Conservation (phyloP, 257 asterid species). For the Penstemon newberryi region DNA sequence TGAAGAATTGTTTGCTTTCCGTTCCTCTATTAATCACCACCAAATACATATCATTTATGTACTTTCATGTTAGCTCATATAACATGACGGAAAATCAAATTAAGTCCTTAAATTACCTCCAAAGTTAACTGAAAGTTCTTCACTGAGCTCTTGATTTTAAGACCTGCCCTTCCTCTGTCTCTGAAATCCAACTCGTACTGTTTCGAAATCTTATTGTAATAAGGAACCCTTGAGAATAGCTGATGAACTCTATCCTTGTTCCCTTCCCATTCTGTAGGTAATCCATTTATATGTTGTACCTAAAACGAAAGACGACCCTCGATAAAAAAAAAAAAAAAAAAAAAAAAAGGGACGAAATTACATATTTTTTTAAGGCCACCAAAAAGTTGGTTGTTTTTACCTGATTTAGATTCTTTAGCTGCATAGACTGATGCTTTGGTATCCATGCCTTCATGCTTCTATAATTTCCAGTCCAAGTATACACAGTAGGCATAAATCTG, state of each 20-base stretch:
- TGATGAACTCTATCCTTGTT: constrained; percentile 71
- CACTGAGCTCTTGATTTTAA: constrained; percentile 75
- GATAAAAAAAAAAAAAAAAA: neutral
- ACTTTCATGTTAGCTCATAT: neutral
- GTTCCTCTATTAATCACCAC: constrained; percentile 42
- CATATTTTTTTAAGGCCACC: too few species aligned
- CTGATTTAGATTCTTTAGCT: constrained; percentile 75
- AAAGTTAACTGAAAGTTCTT: constrained; percentile 81
- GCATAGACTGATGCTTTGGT: constrained; percentile 92
- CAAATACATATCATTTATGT: neutral
- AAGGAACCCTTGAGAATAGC: constrained; percentile 73
- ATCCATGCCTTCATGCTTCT: constrained; percentile 89
- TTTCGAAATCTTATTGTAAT: constrained; percentile 70
- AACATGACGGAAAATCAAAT: neutral
- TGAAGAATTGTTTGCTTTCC: constrained; percentile 93
- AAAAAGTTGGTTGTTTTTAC: constrained; percentile 29
- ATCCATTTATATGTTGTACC: constrained; percentile 77
- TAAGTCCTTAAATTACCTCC: constrained; percentile 54
- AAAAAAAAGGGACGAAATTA: too few species aligned
- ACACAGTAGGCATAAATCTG: constrained; percentile 69
- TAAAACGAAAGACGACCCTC: constrained; percentile 9
- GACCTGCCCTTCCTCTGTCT: constrained; percentile 79
- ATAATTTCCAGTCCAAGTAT: constrained; percentile 82
- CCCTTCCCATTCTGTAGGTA: constrained; percentile 73
- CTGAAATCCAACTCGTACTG: constrained; percentile 81